These are phyloP conservation scores for Neltuma alba DNA, from an alignment of 306 rosid genomes.

Conservation along the genomic window DNA sequence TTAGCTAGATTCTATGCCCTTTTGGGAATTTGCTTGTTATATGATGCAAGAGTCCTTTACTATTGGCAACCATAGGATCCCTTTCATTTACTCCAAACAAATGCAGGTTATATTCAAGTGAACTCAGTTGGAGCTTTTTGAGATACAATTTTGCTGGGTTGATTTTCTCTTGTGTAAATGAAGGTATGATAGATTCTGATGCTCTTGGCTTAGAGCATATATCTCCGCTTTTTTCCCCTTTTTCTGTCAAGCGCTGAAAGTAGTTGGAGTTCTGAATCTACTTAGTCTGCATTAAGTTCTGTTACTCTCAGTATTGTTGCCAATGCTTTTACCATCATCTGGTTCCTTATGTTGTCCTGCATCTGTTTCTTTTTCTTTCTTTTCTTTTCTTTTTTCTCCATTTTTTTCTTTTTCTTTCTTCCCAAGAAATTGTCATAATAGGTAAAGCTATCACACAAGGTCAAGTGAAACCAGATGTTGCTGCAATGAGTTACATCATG, in stretches of 20 bases:
- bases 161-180: slow-evolving; percentile 67
- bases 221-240: slow-evolving; percentile 33
- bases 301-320: slow-evolving; percentile 36
- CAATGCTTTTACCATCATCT: slow-evolving; percentile 45
- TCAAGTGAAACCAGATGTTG: slow-evolving; percentile 76
- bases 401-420: background rate
- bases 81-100: slow-evolving; percentile 46
- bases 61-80: slow-evolving; percentile 55
- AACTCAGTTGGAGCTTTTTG: slow-evolving; percentile 78
- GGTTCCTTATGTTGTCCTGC: slow-evolving; percentile 65
- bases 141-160: slow-evolving; percentile 71
- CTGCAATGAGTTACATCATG: slow-evolving; percentile 77
- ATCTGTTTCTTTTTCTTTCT: slow-evolving; percentile 32
- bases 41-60: slow-evolving; percentile 42
- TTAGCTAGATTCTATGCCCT: slow-evolving; percentile 30
- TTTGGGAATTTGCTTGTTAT: slow-evolving; percentile 32
- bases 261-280: slow-evolving; percentile 44
- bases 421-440: slow-evolving; percentile 62
- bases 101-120: slow-evolving; percentile 69
- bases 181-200: slow-evolving; percentile 80
- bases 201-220: slow-evolving; percentile 57
- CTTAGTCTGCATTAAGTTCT: slow-evolving; percentile 37
- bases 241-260: slow-evolving; percentile 38
- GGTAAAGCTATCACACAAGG: slow-evolving; percentile 73
- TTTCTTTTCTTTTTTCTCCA: background rate